A percentile compares a stretch with the other conserved stretches of the same genome.
Conservation (phyloP, 495 filamentous ascomycete genomes). For the Daldinia grandis region DNA sequence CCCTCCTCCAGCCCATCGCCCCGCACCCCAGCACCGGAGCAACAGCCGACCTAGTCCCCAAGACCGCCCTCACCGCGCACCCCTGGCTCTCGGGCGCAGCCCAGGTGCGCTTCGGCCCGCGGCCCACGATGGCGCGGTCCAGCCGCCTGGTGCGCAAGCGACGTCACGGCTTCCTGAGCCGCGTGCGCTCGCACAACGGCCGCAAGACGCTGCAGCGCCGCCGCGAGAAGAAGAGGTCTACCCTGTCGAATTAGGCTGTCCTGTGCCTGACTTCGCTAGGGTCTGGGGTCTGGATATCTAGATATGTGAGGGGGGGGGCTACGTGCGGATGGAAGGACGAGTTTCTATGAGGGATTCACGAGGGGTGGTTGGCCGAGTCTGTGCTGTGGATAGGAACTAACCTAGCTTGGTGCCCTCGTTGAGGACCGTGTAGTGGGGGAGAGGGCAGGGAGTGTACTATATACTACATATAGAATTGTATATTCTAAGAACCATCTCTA, state of each 20-base stretch:
- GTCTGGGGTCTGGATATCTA: too few relatives aligned
- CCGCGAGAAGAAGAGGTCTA: conserved; percentile 51
- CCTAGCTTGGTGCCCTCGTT: too few relatives aligned
- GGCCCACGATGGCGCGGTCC: conserved; percentile 52
- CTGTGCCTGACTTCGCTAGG: too few relatives aligned
- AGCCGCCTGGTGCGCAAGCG: conserved; percentile 60
- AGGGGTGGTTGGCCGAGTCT: too few relatives aligned
- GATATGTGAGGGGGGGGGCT: too few relatives aligned
- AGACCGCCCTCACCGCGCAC: conserved; percentile 47
- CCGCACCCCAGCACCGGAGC: conserved; percentile 13
- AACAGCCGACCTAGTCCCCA: conserved; percentile 50
- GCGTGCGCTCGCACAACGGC: conserved; percentile 50
- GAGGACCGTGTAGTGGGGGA: not conserved
- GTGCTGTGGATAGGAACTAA: too few relatives aligned
- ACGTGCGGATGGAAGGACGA: too few relatives aligned
- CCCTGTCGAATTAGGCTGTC: conserved; percentile 42
- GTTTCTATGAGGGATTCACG: too few relatives aligned
- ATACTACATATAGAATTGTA: conserved; percentile 38
- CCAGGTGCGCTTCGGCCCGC: conserved; percentile 58
- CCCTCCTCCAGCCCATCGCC: conserved; percentile 4
- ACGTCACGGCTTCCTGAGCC: conserved; percentile 56
- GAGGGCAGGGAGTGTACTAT: conserved; percentile 7
- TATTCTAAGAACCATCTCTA: conserved; percentile 22
- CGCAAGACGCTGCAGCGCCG: conserved; percentile 51
- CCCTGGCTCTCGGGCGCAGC: conserved; percentile 48